These are phyloP conservation scores for Chytriomyces sp. DNA, from an alignment of 192 early-diverging fungal genomes.

Conservation along the genomic window DNA sequence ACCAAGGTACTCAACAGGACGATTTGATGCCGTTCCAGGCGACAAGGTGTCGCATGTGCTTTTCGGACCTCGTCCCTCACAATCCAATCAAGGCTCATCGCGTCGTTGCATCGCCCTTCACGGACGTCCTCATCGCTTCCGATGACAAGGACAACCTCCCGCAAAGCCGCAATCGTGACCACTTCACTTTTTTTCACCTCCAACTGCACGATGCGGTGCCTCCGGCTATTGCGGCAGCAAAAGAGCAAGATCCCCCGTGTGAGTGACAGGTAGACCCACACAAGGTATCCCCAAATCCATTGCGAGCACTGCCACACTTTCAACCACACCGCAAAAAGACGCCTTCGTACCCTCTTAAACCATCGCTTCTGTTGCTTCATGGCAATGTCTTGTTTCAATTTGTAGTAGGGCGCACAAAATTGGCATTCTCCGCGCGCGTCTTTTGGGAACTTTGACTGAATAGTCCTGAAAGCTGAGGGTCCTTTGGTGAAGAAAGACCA, in stretches of 20 bases:
- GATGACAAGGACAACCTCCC: slow-evolving; percentile 7
- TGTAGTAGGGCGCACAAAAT: slow-evolving; percentile 22
- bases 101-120: background rate
- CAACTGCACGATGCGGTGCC: background rate
- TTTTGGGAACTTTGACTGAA: background rate
- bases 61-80: no score
- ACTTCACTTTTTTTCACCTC: slow-evolving; percentile 7
- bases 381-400: background rate
- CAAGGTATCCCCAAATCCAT: background rate
- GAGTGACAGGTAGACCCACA: slow-evolving; percentile 6
- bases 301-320: slow-evolving; percentile 1
- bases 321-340: slow-evolving; percentile 11
- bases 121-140: background rate
- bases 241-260: background rate
- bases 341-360: background rate
- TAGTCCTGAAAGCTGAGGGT: background rate
- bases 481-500: slow-evolving; percentile 21
- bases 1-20: background rate
- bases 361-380: slow-evolving; percentile 7
- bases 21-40: slow-evolving; percentile 2
- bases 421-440: slow-evolving; percentile 21
- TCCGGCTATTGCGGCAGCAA: background rate
- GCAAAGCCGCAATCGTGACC: background rate
- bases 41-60: no score
- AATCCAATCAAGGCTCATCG: no score